These are phyloP conservation scores for Mrakia blollopis DNA, from an alignment of 768 basidiomycete genomes.

Conservation along the genomic window DNA sequence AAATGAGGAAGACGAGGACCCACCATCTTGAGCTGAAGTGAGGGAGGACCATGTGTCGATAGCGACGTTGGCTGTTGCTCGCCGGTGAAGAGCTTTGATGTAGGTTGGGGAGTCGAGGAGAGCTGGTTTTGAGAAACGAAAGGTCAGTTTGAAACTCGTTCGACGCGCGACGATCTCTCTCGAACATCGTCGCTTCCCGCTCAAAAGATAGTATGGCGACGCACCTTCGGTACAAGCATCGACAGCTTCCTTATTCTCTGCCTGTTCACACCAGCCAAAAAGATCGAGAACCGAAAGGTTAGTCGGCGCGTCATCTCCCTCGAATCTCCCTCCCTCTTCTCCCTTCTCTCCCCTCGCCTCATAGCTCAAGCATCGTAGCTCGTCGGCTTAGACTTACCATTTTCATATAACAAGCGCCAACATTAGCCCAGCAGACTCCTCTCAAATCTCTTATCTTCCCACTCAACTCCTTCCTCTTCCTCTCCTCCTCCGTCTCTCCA, in stretches of 20 bases:
- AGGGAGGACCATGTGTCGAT: constrained; percentile 79
- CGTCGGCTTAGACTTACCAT: constrained; percentile 53
- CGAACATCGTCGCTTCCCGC: no score
- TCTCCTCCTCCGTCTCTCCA: constrained; percentile 28
- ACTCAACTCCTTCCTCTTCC: constrained; percentile 46
- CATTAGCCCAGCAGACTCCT: constrained; percentile 76
- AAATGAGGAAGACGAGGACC: constrained; percentile 19
- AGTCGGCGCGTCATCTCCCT: no score
- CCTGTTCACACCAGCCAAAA: constrained; percentile 50
- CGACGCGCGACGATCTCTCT: no score
- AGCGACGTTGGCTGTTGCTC: constrained; percentile 78
- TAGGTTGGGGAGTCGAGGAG: constrained; percentile 80
- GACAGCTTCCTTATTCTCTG: constrained; percentile 71
- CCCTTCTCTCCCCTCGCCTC: no score
- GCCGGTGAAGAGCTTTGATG: constrained; percentile 78
- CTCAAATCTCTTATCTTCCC: constrained; percentile 56
- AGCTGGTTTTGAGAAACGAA: constrained; percentile 51
- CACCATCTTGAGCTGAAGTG: constrained; percentile 77
- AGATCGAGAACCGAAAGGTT: not conserved
- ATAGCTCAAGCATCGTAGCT: not conserved
- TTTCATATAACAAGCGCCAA: constrained; percentile 77
- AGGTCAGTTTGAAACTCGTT: not conserved
- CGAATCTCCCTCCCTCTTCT: no score
- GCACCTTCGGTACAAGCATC: constrained; percentile 72
- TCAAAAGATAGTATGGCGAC: no score